Base-by-base conservation (phyloP, 805 yeast genomes). In the Kazachstania kunashirensis region DNA sequence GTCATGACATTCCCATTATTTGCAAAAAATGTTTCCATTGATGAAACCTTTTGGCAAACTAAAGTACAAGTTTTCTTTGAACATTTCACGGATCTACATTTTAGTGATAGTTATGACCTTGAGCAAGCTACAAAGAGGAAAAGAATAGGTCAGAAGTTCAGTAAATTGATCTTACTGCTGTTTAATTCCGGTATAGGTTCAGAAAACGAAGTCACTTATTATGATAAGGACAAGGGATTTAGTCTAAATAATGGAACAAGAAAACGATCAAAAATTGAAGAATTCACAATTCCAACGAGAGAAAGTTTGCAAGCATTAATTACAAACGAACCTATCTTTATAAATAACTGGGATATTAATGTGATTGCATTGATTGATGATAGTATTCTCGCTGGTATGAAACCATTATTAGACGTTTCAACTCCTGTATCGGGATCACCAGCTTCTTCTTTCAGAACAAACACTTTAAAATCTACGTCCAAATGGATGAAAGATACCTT, bases 31-130 rank as follows among this genome's bases (percentile, higher is more conserved):
- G 37, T 55, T 31, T 55, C 59, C 1, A 61, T 68, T 28, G 68
- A 72, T 30, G 70, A 71, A 29, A 74, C 75, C 34, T 84, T 89
- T 50, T 89, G 96, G 96, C 73, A 74, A 34, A 67, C 64, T 31
- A 78, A 79, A 33, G 77, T 86, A 0, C 96, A 88, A 59, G 77
- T 78, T 18, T 84, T 88, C 50, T 73, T 80, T 50, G 94, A 86
- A 52, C 72, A 79, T 38, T 78, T 92, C 62, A 79, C 83, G 57
- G 61, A 68, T 15, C 75, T 84, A 54, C 73, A 75, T 29, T 74
- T 89, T 34, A 77, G 86, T 43, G 72, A 77, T 39, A 71, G 88
- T 18, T 73, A 73, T 29, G 95, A 84, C 47, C 65, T 96, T 23
- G 79, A 77, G 12, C 84, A 81, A 42, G 63, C 73, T n/a, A 74